Percentiles rank a stretch among this genome's conserved stretches.
Conservation (phyloP, 306 rosid species). For the Rosa persica region DNA sequence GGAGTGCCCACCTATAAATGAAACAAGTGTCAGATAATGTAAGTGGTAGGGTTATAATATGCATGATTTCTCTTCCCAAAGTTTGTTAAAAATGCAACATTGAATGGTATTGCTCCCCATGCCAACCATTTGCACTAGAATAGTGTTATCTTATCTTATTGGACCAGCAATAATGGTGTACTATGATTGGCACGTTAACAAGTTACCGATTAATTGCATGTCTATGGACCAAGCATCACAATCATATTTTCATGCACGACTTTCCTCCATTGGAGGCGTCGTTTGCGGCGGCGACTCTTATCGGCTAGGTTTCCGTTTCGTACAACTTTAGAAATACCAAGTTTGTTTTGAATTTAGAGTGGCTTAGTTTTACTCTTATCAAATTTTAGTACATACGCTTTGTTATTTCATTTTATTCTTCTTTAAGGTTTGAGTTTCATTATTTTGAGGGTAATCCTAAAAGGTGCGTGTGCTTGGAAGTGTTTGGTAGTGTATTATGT, state of each 20-base stretch:
- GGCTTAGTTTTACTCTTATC: too few relatives aligned
- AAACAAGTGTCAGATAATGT: conserved; percentile 23
- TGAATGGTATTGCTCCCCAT: conserved; percentile 30
- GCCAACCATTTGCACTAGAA: conserved; percentile 24
- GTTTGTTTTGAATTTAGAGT: too few relatives aligned
- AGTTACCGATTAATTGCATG: background rate
- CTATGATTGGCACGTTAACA: too few relatives aligned
- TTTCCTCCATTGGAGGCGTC: background rate
- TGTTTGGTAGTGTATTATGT: too few relatives aligned
- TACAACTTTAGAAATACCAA: too few relatives aligned
- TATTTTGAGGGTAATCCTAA: too few relatives aligned
- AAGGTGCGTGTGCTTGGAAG: too few relatives aligned
- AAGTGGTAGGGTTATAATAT: conserved; percentile 16
- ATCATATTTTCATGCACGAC: background rate
- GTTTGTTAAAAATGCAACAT: background rate
- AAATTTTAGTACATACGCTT: too few relatives aligned
- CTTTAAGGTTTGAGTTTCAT: too few relatives aligned
- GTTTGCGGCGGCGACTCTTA: background rate
- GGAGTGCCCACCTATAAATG: background rate
- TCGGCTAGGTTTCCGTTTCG: background rate
- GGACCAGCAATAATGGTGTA: background rate
- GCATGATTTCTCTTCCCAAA: conserved; percentile 13
- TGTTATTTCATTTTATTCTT: too few relatives aligned
- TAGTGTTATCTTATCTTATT: background rate
- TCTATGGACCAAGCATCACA: background rate